Evolutionary conservation across 2,329 filamentous ascomycete species (phyloP), one percentile per base, ranked within the genome.

Genomic region (Neocatenulostroma microsporum): DNA sequence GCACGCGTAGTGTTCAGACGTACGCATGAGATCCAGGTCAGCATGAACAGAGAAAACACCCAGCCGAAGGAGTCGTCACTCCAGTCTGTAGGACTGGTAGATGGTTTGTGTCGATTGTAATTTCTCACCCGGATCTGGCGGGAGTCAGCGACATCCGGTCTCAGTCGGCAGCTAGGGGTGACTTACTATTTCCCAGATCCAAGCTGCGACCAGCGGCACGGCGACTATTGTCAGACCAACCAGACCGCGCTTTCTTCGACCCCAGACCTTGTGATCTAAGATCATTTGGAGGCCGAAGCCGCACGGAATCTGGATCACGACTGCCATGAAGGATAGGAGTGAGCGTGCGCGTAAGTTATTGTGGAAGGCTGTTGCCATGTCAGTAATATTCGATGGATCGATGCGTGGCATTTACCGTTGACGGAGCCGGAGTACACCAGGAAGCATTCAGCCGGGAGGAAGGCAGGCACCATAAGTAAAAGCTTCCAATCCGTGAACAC

Each of bases 351-450:
- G 36, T n/a, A 55, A 34, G 27, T 53, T 48, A 39, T 54, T 56
- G 43, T 53, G 51, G 34, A 40, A 55, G 4, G 53, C 47, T 19
- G 8, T 8, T 5, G 11, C 14, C 20, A 8, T 14, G 14, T 34
- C 21, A 34, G 13, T 19, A 29, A 10, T 19, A 11, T 20, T 9
- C 13, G 29, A 27, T n/a, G n/a, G 8, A n/a, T n/a, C 8, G 8
- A 8, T 24, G 23, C 8, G 8, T 24, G 23, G 8, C 8, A 8
- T 14, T 9, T 14, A 29, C 26, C 26, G 29, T 61, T 61, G 19
- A 57, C 56, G 2, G 57, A 56, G 13, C 57, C 57, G n/a, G 47
- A 46, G 27, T 59, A 60, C 4, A 60, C 56, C 12, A 61, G 45
- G 30, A 56, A 60, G 17, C 47, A 50, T 38, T 59, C 55, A 4